These are phyloP conservation scores for Aureobasidium sp. DNA, from an alignment of 2,329 filamentous ascomycete genomes.

Conservation along the genomic window DNA sequence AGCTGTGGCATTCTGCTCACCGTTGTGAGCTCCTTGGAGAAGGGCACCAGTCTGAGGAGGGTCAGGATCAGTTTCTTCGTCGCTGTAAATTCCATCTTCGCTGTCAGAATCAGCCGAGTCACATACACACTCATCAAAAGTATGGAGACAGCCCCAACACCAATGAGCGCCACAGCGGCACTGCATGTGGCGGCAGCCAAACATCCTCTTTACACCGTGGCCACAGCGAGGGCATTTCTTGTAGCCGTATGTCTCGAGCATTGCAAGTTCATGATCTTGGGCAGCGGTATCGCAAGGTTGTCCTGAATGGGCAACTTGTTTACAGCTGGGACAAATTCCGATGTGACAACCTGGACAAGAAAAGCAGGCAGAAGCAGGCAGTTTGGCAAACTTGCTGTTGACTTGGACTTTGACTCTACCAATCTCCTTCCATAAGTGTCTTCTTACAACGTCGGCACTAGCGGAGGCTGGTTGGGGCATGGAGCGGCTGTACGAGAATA, in stretches of 20 bases:
- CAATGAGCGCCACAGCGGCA: slow-evolving; percentile 46
- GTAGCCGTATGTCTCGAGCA: slow-evolving; percentile 40
- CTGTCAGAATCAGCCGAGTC: background rate
- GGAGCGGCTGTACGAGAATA: background rate
- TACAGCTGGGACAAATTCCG: slow-evolving; percentile 40
- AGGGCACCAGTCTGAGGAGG: background rate
- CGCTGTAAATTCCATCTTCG: slow-evolving; percentile 26
- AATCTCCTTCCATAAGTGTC: background rate
- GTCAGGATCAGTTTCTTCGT: slow-evolving; percentile 16
- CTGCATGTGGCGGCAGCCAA: slow-evolving; percentile 42
- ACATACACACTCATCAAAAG: slow-evolving; percentile 30
- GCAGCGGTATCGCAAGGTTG: slow-evolving; percentile 33
- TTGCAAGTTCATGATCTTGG: slow-evolving; percentile 29
- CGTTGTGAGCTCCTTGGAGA: background rate
- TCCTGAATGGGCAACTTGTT: slow-evolving; percentile 34
- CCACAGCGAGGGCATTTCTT: slow-evolving; percentile 46
- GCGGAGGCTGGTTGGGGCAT: background rate
- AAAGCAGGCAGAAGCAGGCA: slow-evolving; percentile 22
- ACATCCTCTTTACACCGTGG: slow-evolving; percentile 42
- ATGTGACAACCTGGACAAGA: slow-evolving; percentile 39
- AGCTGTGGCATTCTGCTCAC: background rate
- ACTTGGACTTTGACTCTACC: slow-evolving; percentile 4
- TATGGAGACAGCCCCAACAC: slow-evolving; percentile 40
- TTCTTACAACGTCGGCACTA: slow-evolving; percentile 1
- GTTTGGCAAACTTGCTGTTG: background rate